Evolutionary conservation across 2,329 filamentous ascomycete species (phyloP).

Genomic region (Fusarium sp.): DNA sequence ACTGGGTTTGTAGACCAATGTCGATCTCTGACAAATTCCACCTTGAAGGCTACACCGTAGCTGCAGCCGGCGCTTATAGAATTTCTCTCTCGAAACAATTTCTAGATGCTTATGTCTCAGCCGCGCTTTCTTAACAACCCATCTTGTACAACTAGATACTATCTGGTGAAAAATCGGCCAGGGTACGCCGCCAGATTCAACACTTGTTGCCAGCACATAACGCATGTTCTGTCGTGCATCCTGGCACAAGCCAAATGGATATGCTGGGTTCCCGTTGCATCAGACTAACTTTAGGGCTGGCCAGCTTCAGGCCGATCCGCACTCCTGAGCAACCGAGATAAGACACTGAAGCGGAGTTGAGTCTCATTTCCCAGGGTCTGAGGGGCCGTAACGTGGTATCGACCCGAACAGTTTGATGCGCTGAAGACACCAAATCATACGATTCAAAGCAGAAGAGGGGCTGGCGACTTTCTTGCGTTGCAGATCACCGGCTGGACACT

Average conservation of each 20-base stretch:
- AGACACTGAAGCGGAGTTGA: conserved; percentile 35
- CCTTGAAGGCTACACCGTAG: conserved; percentile 15
- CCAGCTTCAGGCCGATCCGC: conserved; percentile 28
- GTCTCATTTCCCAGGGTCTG: conserved; percentile 40
- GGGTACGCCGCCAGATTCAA: not conserved
- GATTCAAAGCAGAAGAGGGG: conserved; percentile 30
- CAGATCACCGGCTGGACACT: conserved; percentile 36
- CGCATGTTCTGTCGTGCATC: conserved; percentile 13
- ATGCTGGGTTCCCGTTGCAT: conserved; percentile 14
- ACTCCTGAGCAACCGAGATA: conserved; percentile 36
- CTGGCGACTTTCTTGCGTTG: conserved; percentile 27
- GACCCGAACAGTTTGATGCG: conserved; percentile 19
- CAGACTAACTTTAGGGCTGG: conserved; percentile 17
- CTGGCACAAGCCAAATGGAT: conserved; percentile 12
- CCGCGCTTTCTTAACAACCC: not conserved
- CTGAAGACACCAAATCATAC: conserved; percentile 37
- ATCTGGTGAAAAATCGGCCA: not conserved
- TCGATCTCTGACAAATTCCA: conserved; percentile 24
- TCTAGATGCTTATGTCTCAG: not conserved
- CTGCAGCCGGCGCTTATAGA: conserved; percentile 1
- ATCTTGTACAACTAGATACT: not conserved
- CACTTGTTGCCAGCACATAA: conserved; percentile 25
- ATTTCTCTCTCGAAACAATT: not conserved
- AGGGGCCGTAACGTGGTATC: conserved; percentile 26
- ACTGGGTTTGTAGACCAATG: not conserved